Evolutionary conservation across 257 asterid species (phyloP).

Genomic region (Rauvolfia tetraphylla): DNA sequence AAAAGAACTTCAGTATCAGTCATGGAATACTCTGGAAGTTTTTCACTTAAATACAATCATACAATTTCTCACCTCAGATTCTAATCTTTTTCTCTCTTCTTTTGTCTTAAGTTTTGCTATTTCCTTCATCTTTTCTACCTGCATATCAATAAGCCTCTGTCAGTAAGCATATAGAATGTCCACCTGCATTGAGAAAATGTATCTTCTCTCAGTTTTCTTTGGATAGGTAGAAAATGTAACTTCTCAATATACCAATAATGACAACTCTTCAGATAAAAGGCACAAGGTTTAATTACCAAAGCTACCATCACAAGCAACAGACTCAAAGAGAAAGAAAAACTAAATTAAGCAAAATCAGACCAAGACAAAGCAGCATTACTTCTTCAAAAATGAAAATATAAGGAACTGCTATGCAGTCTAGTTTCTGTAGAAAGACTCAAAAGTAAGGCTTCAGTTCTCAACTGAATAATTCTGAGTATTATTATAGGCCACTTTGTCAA

Average conservation of each 20-base stretch:
- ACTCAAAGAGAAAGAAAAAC: not conserved
- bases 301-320: conserved; percentile 1
- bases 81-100: conserved; percentile 71
- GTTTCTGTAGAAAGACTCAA: no score
- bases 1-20: not conserved
- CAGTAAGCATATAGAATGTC: conserved; percentile 14
- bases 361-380: not conserved
- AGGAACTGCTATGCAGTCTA: not conserved
- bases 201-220: no score
- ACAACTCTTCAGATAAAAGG: not conserved
- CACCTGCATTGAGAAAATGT: not conserved
- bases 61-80: conserved; percentile 64
- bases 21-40: not conserved
- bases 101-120: conserved; percentile 80
- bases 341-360: not conserved
- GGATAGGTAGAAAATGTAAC: no score
- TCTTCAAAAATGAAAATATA: no score
- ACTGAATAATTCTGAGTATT: not conserved
- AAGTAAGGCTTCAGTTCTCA: no score
- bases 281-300: not conserved
- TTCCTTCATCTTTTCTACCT: conserved; percentile 89
- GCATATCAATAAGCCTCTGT: conserved; percentile 22
- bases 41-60: not conserved
- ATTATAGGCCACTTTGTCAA: not conserved
- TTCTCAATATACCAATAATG: not conserved